phyloP scores from a whole-genome alignment of 768 basidiomycete genomes.

The Mycena haematopus region DNA sequence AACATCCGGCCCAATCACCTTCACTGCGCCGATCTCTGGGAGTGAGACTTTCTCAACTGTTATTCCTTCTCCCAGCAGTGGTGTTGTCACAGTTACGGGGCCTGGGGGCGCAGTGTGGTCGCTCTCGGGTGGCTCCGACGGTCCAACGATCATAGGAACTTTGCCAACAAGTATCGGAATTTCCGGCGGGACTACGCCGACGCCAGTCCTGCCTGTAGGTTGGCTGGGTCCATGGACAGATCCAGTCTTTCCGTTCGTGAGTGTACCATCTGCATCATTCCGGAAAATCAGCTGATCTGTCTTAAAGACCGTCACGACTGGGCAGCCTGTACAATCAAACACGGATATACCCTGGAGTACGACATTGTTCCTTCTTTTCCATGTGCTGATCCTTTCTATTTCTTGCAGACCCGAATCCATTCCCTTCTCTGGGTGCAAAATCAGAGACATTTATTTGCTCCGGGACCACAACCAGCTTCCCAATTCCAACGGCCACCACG shows the following conservation, averaged over 20 bases:
- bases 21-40: conserved; percentile 15
- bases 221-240: conserved; percentile 12
- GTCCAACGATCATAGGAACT: background rate
- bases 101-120: conserved; percentile 9
- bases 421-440: background rate
- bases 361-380: background rate
- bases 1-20: conserved; percentile 6
- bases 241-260: conserved; percentile 6
- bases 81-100: conserved; percentile 1
- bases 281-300: too few relatives aligned
- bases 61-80: conserved; percentile 1
- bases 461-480: background rate
- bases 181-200: conserved; percentile 7
- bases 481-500: background rate
- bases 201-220: background rate
- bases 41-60: conserved; percentile 6
- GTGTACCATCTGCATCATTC: background rate
- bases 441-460: background rate
- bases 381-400: background rate
- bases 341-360: conserved; percentile 18
- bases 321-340: conserved; percentile 2
- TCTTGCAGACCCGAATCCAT: background rate
- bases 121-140: background rate
- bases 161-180: conserved; percentile 8
- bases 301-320: conserved; percentile 6